These are phyloP conservation scores for Sporopachydermia lactativora DNA, from an alignment of 805 yeast genomes.

Conservation along the genomic window DNA sequence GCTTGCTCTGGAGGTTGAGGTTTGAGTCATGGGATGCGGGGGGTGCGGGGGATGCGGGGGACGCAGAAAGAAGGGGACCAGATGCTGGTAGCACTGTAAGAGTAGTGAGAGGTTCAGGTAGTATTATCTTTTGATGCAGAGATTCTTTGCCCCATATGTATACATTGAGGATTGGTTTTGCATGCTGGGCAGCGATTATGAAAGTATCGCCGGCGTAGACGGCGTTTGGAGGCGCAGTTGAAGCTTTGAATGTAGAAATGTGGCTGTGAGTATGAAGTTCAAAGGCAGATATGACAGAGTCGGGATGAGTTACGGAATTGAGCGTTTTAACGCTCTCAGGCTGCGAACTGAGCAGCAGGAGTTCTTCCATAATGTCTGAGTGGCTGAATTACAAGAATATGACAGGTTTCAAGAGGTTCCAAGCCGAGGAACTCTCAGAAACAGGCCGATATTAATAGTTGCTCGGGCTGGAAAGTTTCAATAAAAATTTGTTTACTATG, in stretches of 20 bases:
- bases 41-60: too few relatives aligned
- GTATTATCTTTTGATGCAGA: constrained; percentile 65
- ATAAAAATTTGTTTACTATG: too few relatives aligned
- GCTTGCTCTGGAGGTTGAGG: constrained; percentile 10
- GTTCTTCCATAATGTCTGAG: constrained; percentile 27
- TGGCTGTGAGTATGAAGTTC: constrained; percentile 28
- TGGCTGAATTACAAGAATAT: too few relatives aligned
- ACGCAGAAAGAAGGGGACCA: constrained; percentile 6
- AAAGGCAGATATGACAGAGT: constrained; percentile 1
- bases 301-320: constrained; percentile 3
- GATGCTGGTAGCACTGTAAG: constrained; percentile 28
- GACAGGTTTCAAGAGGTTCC: too few relatives aligned
- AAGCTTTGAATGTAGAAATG: constrained; percentile 33
- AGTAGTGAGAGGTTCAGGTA: constrained; percentile 66
- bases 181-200: constrained; percentile 50
- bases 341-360: constrained; percentile 9
- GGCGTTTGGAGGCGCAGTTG: constrained; percentile 32
- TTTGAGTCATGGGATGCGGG: constrained; percentile 14
- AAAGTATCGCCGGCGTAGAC: constrained; percentile 35
- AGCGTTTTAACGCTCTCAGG: constrained; percentile 3
- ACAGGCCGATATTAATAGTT: too few relatives aligned
- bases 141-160: constrained; percentile 55
- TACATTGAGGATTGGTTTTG: constrained; percentile 61
- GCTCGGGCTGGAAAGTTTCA: too few relatives aligned
- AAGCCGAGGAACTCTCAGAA: too few relatives aligned